Conservation (phyloP, 169 alveolate genomes). For the Cryptosporidium bovis region DNA sequence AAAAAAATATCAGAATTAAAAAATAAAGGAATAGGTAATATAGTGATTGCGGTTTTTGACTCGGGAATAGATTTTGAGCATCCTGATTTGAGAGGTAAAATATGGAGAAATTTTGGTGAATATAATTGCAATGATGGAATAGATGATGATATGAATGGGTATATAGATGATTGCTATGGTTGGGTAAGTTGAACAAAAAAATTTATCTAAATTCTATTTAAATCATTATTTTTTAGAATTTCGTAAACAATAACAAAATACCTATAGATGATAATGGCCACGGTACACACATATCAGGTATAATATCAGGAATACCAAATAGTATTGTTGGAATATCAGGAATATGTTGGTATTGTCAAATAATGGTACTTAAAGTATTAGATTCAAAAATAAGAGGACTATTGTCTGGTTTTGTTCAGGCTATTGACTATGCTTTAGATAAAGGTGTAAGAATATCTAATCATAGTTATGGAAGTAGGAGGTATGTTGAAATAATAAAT, state of each 20-base stretch:
- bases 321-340: slow-evolving; percentile 80
- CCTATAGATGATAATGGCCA: slow-evolving; percentile 84
- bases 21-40: slow-evolving; percentile 52
- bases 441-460: slow-evolving; percentile 80
- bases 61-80: slow-evolving; percentile 82
- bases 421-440: slow-evolving; percentile 81
- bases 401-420: slow-evolving; percentile 79
- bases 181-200: slow-evolving; percentile 76
- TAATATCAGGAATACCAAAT: slow-evolving; percentile 82
- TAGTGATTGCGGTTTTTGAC: slow-evolving; percentile 80
- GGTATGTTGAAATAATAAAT: slow-evolving; percentile 30
- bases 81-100: slow-evolving; percentile 79
- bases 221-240: slow-evolving; percentile 73
- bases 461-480: slow-evolving; percentile 82
- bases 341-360: slow-evolving; percentile 81
- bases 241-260: slow-evolving; percentile 78
- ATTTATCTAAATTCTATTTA: background rate
- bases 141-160: slow-evolving; percentile 81
- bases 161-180: slow-evolving; percentile 82
- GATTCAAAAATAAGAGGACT: slow-evolving; percentile 80
- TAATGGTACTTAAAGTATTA: slow-evolving; percentile 79
- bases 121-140: slow-evolving; percentile 77
- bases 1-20: slow-evolving; percentile 45
- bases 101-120: slow-evolving; percentile 81
- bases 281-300: slow-evolving; percentile 84